A percentile compares a stretch with the other conserved stretches of the same genome.
Conservation (phyloP, 1,284 basidiomycete species). For the Farysia itapuensis region DNA sequence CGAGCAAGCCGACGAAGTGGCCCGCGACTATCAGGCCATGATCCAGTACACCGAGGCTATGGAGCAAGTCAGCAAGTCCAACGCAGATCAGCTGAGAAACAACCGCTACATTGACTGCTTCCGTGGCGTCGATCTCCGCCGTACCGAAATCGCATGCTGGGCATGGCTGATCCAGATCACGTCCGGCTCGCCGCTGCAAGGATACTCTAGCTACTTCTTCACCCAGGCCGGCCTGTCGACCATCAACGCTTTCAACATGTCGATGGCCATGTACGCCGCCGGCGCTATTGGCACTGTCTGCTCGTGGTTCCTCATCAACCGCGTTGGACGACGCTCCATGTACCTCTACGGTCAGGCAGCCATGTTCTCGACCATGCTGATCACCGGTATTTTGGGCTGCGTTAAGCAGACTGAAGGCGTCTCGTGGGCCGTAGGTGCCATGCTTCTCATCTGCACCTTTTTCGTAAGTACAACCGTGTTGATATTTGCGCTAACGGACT, state of each 20-base stretch:
- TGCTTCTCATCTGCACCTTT: conserved; percentile 62
- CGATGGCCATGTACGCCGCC: conserved; percentile 60
- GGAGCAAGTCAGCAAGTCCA: conserved; percentile 61
- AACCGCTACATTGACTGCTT: conserved; percentile 63
- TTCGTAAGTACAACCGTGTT: too few species aligned
- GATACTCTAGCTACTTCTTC: conserved; percentile 61
- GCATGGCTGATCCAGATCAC: conserved; percentile 59
- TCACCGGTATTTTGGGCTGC: conserved; percentile 62
- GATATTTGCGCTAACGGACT: too few species aligned
- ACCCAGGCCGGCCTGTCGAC: conserved; percentile 61
- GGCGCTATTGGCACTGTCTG: conserved; percentile 60
- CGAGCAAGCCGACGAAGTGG: conserved; percentile 60
- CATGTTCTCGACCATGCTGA: conserved; percentile 57
- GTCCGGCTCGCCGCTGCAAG: conserved; percentile 54
- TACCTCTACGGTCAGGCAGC: conserved; percentile 64
- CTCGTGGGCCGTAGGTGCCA: conserved; percentile 61
- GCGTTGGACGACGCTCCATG: conserved; percentile 61
- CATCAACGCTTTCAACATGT: conserved; percentile 60
- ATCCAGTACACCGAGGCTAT: conserved; percentile 62
- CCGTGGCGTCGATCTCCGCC: conserved; percentile 60
- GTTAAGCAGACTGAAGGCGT: conserved; percentile 23
- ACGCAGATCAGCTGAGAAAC: conserved; percentile 54
- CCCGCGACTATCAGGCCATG: conserved; percentile 63
- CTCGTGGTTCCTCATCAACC: conserved; percentile 61
- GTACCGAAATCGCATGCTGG: conserved; percentile 62